Conservation (phyloP, 2,329 filamentous ascomycete species). For the Aurifilum marmelostoma region DNA sequence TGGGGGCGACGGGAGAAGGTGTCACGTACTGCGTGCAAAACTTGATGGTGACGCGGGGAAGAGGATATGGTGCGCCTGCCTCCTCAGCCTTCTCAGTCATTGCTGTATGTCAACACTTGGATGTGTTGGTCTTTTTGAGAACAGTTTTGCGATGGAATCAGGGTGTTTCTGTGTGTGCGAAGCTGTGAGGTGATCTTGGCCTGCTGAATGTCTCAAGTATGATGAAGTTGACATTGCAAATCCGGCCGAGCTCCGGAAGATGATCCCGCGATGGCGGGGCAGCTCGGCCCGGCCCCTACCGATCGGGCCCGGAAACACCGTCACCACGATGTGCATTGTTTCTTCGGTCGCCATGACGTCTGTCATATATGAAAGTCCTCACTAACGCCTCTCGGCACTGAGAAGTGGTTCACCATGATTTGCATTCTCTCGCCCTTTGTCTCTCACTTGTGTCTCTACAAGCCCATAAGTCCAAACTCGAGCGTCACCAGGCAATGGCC, state of each 20-base stretch:
- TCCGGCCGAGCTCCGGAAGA: conserved; percentile 8
- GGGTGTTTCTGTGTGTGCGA: not conserved
- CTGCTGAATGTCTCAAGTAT: not conserved
- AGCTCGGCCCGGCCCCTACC: conserved; percentile 1
- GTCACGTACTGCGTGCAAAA: conserved; percentile 70
- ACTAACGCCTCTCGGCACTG: not conserved
- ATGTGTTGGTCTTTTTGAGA: not conserved
- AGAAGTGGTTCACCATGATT: not conserved
- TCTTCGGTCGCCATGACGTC: too few relatives aligned
- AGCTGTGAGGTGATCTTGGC: not conserved
- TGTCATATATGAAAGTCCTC: not conserved
- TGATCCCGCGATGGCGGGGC: not conserved
- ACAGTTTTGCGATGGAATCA: not conserved
- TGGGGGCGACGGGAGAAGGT: not conserved
- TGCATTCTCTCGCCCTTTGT: not conserved
- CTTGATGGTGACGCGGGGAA: conserved; percentile 81
- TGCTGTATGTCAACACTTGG: not conserved
- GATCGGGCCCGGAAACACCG: not conserved
- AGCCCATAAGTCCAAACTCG: not conserved
- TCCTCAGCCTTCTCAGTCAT: conserved; percentile 32
- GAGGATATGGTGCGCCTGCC: conserved; percentile 38
- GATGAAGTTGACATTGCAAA: conserved; percentile 1
- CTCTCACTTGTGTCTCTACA: not conserved
- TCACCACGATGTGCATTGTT: too few relatives aligned
- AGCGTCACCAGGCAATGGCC: not conserved